Evolutionary conservation across 176 grass and related monocot genomes (phyloP).

Genomic region (Musa beccarii): DNA sequence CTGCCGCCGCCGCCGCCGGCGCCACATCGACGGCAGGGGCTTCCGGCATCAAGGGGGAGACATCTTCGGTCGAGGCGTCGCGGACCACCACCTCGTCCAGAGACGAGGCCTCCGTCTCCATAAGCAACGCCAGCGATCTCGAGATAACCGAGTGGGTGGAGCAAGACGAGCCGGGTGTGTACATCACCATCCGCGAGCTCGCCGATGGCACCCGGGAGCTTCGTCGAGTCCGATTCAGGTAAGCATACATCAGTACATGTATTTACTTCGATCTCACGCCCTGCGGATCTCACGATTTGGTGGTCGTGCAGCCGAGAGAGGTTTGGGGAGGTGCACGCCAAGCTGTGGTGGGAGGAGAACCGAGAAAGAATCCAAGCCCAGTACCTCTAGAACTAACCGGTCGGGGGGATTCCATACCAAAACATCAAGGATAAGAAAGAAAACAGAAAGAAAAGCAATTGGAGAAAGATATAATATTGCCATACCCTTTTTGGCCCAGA

Average conservation of each 20-base stretch:
- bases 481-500: no score
- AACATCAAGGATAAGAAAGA: no score
- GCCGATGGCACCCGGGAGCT: conserved; percentile 87
- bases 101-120: conserved; percentile 50
- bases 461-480: no score
- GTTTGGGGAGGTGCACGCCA: conserved; percentile 82
- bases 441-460: no score
- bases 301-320: conserved; percentile 52
- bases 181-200: conserved; percentile 93
- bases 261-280: no score
- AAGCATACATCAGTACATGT: not conserved
- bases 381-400: conserved; percentile 36
- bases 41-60: conserved; percentile 18
- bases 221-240: conserved; percentile 89
- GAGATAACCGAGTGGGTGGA: conserved; percentile 76
- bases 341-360: conserved; percentile 96
- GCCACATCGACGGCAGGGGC: not conserved
- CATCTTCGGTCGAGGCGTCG: conserved; percentile 39
- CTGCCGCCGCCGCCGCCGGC: conserved; percentile 29
- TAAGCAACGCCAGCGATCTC: conserved; percentile 86
- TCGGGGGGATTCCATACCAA: no score
- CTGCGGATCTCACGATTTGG: not conserved
- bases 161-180: conserved; percentile 88
- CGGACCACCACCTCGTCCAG: conserved; percentile 72
- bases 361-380: conserved; percentile 74